Conservation (phyloP, 225 moss, liverwort and hornwort species). For the Physcomitrium patens region DNA sequence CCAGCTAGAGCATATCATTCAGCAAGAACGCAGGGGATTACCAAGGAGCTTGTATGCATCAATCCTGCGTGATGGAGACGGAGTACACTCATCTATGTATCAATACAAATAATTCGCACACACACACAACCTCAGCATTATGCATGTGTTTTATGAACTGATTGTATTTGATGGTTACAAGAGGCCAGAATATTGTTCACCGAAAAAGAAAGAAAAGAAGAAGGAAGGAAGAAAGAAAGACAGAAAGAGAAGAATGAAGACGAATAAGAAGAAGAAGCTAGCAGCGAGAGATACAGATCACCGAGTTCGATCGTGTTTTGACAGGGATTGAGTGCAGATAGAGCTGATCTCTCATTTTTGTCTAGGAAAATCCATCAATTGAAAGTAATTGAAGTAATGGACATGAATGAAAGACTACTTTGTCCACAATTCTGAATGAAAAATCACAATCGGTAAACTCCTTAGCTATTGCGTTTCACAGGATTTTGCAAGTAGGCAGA, state of each 20-base stretch:
- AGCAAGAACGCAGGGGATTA: background rate
- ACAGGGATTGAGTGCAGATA: background rate
- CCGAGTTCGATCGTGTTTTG: background rate
- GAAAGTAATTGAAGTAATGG: constrained; percentile 23
- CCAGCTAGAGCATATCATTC: constrained; percentile 5
- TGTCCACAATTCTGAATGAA: constrained; percentile 27
- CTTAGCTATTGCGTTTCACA: constrained; percentile 49
- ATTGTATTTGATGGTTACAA: constrained; percentile 3
- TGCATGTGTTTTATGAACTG: background rate
- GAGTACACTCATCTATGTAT: constrained; percentile 1
- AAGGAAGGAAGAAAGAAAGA: background rate
- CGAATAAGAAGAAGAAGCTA: too few species aligned
- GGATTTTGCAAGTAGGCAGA: constrained; percentile 42
- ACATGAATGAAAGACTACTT: constrained; percentile 20
- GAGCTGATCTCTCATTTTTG: background rate
- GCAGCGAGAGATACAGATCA: background rate
- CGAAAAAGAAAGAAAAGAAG: constrained; percentile 1
- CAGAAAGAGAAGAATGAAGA: too few species aligned
- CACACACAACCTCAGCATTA: background rate
- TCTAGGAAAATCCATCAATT: constrained; percentile 7
- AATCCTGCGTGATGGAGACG: background rate
- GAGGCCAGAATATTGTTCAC: background rate
- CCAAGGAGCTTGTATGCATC: constrained; percentile 1
- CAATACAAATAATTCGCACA: constrained; percentile 24
- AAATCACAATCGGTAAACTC: constrained; percentile 55